phyloP scores from a whole-genome alignment of 1,284 basidiomycete species.

The Tilletia walkeri region DNA sequence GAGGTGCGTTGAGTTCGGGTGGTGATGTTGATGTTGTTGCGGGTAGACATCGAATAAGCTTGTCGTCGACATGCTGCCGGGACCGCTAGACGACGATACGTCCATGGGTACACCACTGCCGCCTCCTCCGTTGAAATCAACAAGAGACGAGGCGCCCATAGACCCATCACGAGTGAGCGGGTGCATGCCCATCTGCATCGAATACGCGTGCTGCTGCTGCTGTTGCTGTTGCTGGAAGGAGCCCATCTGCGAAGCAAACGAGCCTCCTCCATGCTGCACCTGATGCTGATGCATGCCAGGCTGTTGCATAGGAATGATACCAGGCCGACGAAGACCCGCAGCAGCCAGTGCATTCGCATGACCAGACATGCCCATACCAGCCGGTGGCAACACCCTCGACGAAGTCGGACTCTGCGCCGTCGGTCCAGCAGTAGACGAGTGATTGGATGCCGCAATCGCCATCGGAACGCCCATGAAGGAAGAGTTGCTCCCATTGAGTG shows the following conservation, averaged over 20 bases:
- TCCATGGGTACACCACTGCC: neutral
- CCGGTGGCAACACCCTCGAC: constrained; percentile 1
- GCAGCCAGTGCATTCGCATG: constrained; percentile 13
- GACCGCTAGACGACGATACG: neutral
- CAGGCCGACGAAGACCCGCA: constrained; percentile 2
- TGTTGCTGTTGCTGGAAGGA: constrained; percentile 2
- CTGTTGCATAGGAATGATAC: constrained; percentile 8
- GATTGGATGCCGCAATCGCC: neutral
- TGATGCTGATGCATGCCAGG: neutral
- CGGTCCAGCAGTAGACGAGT: constrained; percentile 2
- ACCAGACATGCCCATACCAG: constrained; percentile 6
- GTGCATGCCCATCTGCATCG: constrained; percentile 8
- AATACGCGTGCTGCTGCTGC: neutral
- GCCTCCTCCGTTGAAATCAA: neutral
- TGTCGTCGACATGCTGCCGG: neutral
- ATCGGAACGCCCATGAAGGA: neutral
- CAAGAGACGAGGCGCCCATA: neutral
- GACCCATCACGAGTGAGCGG: neutral
- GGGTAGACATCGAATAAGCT: neutral
- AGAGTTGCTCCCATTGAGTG: neutral
- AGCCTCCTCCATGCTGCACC: no score
- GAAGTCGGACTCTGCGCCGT: constrained; percentile 1
- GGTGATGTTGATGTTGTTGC: constrained; percentile 8
- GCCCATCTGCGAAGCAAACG: no score
- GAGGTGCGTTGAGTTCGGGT: no score